Percentiles rank a stretch among this genome's conserved stretches.
phyloP scores from a whole-genome alignment of 306 rosid genomes.

The Rubus parviflorus region DNA sequence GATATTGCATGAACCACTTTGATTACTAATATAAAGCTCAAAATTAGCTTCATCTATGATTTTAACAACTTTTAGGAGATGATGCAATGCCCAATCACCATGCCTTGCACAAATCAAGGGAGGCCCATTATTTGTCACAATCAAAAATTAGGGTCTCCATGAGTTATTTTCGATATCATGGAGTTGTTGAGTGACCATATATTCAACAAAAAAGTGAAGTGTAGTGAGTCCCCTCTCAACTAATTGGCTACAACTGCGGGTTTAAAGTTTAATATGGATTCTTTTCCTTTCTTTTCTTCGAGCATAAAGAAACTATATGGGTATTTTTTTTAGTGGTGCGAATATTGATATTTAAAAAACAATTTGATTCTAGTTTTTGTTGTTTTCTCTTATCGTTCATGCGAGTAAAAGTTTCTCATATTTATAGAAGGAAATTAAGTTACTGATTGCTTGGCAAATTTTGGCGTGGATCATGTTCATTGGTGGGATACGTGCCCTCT shows the following conservation, averaged over 20 bases:
- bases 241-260: neutral
- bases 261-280: neutral
- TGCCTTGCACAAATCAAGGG: neutral
- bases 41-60: conserved; percentile 23
- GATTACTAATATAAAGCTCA: conserved; percentile 22
- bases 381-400: no score
- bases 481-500: no score
- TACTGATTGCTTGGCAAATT: no score
- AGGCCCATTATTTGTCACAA: neutral
- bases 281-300: neutral
- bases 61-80: conserved; percentile 16
- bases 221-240: neutral
- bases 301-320: no score
- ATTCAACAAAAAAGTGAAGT: neutral
- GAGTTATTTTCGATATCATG: neutral
- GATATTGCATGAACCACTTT: conserved; percentile 31
- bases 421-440: no score
- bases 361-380: no score
- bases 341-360: no score
- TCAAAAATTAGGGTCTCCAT: neutral
- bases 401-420: no score
- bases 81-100: neutral
- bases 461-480: no score
- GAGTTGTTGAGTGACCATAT: neutral
- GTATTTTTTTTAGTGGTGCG: no score